Conservation (phyloP, 2,329 filamentous ascomycete genomes). For the Colletotrichum sp. region DNA sequence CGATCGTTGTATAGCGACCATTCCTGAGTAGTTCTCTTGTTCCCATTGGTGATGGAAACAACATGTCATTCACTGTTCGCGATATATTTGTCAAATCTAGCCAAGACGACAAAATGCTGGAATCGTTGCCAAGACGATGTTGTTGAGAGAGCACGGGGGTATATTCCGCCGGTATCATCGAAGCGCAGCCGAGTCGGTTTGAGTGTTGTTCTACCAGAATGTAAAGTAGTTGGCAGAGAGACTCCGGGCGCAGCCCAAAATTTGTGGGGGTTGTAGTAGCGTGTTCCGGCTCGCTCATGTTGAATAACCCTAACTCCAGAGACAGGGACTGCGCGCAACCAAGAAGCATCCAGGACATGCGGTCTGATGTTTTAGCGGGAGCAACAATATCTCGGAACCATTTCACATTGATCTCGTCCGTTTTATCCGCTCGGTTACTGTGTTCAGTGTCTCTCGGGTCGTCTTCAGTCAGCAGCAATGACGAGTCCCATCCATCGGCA, state of each 20-base stretch:
- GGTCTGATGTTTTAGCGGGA: conserved; percentile 57
- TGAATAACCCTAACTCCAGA: conserved; percentile 57
- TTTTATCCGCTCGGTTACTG: background rate
- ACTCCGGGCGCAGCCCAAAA: background rate
- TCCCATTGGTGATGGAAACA: conserved; percentile 49
- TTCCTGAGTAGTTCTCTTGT: conserved; percentile 46
- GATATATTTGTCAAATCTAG: conserved; percentile 51
- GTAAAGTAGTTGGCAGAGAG: background rate
- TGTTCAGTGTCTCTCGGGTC: conserved; percentile 32
- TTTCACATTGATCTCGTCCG: background rate
- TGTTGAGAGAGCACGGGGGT: background rate
- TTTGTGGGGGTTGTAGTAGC: background rate
- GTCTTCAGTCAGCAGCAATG: conserved; percentile 47
- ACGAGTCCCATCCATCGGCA: conserved; percentile 60
- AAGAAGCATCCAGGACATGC: conserved; percentile 66
- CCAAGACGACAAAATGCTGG: conserved; percentile 53
- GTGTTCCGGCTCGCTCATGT: conserved; percentile 20
- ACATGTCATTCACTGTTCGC: conserved; percentile 57
- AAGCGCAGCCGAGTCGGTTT: background rate
- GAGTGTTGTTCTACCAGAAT: background rate
- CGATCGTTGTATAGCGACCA: conserved; percentile 43
- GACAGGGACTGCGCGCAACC: conserved; percentile 57
- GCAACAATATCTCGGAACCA: conserved; percentile 61
- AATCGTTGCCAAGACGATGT: conserved; percentile 24
- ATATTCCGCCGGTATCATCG: background rate